Percentiles rank a stretch among this genome's conserved stretches.
These are phyloP conservation scores for Urochloa ruziziensis DNA, from an alignment of 176 grass and related monocot genomes.

Conservation along the genomic window DNA sequence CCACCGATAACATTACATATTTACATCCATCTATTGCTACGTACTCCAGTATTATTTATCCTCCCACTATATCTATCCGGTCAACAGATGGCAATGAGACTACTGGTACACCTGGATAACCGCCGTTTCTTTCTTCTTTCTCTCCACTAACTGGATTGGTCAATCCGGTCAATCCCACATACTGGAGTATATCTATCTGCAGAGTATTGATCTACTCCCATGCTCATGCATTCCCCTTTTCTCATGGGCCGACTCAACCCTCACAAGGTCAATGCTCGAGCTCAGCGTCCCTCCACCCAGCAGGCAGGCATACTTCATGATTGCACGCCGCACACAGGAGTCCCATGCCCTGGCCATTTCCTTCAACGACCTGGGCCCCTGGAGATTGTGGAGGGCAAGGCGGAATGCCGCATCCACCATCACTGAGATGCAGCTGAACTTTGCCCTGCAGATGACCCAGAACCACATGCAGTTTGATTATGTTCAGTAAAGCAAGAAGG, in stretches of 20 bases:
- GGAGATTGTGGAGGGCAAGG: background rate
- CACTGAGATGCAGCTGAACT: background rate
- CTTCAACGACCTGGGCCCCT: background rate
- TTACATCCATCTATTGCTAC: no score
- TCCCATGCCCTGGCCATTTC: background rate
- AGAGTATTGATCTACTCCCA: no score
- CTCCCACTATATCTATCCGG: no score
- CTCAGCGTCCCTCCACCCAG: background rate
- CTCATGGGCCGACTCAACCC: background rate
- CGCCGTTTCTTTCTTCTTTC: no score
- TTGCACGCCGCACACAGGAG: background rate
- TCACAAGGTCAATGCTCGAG: background rate
- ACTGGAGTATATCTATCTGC: no score
- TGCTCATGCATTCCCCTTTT: no score
- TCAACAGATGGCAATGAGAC: no score
- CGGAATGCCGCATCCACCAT: background rate
- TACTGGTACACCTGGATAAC: no score
- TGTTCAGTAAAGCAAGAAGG: background rate
- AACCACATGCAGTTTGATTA: background rate
- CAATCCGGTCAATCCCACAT: no score
- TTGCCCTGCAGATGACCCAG: background rate
- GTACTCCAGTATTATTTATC: no score
- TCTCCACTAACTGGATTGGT: no score
- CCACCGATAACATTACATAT: no score
- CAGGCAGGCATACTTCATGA: background rate